phyloP scores from a whole-genome alignment of 768 basidiomycete species.

The Mycena chlorophos region DNA sequence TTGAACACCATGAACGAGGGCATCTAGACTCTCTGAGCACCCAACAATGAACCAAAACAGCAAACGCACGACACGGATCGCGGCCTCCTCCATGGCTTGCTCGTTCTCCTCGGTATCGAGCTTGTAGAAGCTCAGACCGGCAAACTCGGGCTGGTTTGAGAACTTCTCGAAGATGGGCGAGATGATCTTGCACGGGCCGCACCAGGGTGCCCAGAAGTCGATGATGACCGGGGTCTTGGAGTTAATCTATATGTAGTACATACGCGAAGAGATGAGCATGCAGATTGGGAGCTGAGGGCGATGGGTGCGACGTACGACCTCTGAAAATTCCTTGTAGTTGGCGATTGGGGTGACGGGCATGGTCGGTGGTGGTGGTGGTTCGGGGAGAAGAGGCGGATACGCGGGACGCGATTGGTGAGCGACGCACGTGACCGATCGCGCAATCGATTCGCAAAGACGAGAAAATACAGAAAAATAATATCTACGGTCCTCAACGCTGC shows the following conservation, averaged over 20 bases:
- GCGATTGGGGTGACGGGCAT: conserved; percentile 44
- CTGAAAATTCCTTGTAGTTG: conserved; percentile 40
- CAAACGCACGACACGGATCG: conserved; percentile 58
- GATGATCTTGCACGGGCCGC: conserved; percentile 68
- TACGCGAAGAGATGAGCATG: neutral
- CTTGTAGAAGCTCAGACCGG: conserved; percentile 62
- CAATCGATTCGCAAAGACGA: neutral
- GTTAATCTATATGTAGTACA: too few relatives aligned
- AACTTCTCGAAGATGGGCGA: conserved; percentile 64
- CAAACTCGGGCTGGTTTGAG: conserved; percentile 33
- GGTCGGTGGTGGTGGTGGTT: too few relatives aligned
- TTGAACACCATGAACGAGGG: conserved; percentile 33
- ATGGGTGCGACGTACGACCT: conserved; percentile 40
- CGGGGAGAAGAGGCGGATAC: neutral
- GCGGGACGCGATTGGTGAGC: neutral
- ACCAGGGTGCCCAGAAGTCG: conserved; percentile 82
- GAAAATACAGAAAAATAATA: neutral
- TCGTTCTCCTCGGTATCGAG: conserved; percentile 67
- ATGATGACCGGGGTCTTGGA: conserved; percentile 50
- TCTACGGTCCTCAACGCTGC: conserved; percentile 25
- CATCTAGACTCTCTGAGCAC: conserved; percentile 32
- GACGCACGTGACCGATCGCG: conserved; percentile 2
- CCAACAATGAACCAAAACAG: neutral
- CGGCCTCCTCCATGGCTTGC: conserved; percentile 57
- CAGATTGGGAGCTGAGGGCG: neutral